phyloP scores from a whole-genome alignment of 352 stramenopile genomes.

The Globisporangium heterothallicum region DNA sequence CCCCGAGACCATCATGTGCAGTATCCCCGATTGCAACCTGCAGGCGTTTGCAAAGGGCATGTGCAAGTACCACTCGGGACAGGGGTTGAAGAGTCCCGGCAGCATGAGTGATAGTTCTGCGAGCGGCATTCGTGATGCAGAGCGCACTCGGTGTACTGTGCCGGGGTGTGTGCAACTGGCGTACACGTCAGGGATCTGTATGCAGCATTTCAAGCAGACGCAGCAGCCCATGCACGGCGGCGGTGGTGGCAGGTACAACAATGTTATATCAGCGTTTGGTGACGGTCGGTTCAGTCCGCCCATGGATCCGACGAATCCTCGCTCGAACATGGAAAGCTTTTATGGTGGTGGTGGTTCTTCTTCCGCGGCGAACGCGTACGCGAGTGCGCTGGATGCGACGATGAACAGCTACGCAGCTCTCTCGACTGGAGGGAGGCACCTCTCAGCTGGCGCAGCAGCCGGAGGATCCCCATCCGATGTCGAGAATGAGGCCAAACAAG shows the following conservation, averaged over 20 bases:
- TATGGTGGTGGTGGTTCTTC: not conserved
- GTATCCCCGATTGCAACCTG: constrained; percentile 18
- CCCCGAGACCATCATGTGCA: constrained; percentile 9
- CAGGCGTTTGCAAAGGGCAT: constrained; percentile 10
- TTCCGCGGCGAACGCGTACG: constrained; percentile 1
- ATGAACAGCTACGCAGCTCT: constrained; percentile 1
- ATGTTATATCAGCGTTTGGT: constrained; percentile 3
- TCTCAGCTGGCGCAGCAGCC: not conserved
- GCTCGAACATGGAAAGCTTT: constrained; percentile 7
- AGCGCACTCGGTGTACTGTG: constrained; percentile 25
- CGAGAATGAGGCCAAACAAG: constrained; percentile 27
- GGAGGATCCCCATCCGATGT: constrained; percentile 6
- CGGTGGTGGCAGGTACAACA: constrained; percentile 16
- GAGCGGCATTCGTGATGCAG: constrained; percentile 23
- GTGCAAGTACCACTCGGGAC: constrained; percentile 31
- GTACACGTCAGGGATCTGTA: constrained; percentile 45
- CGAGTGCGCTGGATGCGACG: not conserved
- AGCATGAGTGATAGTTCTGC: constrained; percentile 5
- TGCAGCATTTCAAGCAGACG: constrained; percentile 41
- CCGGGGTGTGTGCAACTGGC: constrained; percentile 35
- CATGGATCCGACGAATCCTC: constrained; percentile 1
- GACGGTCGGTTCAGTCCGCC: constrained; percentile 8
- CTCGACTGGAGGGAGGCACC: not conserved
- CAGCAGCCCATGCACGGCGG: constrained; percentile 15
- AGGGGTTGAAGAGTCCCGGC: constrained; percentile 4